Evolutionary conservation across 306 rosid genomes (phyloP), one percentile per base, ranked within the genome.

Genomic region (Fragaria iinumae): DNA sequence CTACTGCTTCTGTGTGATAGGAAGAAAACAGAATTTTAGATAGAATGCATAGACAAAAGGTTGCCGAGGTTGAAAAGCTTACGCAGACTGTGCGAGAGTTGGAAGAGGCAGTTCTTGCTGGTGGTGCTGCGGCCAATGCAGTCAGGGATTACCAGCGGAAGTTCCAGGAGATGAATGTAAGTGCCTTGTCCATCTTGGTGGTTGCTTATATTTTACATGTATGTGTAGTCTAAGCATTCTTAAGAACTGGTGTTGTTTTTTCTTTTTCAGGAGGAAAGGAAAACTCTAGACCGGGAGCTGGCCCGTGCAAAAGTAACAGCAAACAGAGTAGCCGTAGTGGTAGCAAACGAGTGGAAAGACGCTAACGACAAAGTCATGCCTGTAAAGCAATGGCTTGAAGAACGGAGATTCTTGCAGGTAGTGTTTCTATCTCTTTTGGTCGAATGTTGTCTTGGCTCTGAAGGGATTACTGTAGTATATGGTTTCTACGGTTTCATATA

Each of bases 61-160:
- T 96, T 72, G 99, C 99, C 36, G 99, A 96, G 84, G 99, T 96
- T 88, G 99, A 96, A 86, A 96, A 96, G 81, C 93, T 92, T 80
- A 96, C 98, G 5, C 99, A 96, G 81, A 96, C 99, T 77, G 99
- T 96, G 67, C 87, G 99, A 71, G 99, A 96, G 88, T 86, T 96
- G 78, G 99, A 96, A 86, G 99, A 96, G 92, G 98, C 99, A 75
- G 98, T 96, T 83, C 99, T 96, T 87, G 97, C 97, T 50, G 98
- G 99, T 29, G 99, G 99, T 63, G 98, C 99, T 34, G 99, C 99
- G n/a, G 99, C 99, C 29, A 96, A 96, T 87, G 99, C 96, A 77
- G 99, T 96, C 89, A 91, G 99, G 83, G 99, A 96, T 85, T 96
- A 96, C 84, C 98, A 92, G 85, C 91, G 99, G 83, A 92, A 96